These are phyloP conservation scores for Plasmodium cynomolgi DNA, from an alignment of 169 alveolate genomes.

Conservation along the genomic window DNA sequence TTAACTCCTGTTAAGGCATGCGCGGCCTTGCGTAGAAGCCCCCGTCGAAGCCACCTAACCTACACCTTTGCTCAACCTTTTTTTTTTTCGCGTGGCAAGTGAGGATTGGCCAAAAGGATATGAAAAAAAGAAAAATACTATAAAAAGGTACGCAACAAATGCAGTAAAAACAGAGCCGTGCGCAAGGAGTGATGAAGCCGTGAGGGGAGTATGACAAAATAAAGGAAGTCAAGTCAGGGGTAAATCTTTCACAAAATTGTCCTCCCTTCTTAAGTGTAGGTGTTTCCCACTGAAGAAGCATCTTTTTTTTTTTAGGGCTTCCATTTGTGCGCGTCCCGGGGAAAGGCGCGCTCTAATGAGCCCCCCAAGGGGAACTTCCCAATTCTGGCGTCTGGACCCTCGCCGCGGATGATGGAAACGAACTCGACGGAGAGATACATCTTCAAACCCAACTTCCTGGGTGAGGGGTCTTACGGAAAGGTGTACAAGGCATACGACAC, in stretches of 20 bases:
- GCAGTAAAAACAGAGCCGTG: neutral
- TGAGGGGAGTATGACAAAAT: neutral
- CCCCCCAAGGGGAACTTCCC: neutral
- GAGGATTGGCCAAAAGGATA: neutral
- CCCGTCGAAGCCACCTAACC: neutral
- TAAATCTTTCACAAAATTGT: neutral
- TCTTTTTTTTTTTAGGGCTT: neutral
- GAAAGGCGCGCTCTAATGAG: neutral
- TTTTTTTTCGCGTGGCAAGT: neutral
- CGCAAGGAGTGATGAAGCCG: neutral
- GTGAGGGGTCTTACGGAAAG: slow-evolving; percentile 98
- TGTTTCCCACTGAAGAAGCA: neutral
- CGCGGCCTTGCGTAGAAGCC: neutral
- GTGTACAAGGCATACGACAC: slow-evolving; percentile 94
- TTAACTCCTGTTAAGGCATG: neutral
- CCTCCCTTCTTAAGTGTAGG: neutral
- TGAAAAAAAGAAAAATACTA: too few relatives aligned
- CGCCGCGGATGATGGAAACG: slow-evolving; percentile 18
- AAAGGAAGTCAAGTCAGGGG: neutral
- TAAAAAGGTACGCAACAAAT: neutral
- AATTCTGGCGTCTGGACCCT: neutral
- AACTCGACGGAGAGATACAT: slow-evolving; percentile 78
- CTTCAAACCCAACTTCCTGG: slow-evolving; percentile 89
- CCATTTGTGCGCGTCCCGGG: neutral
- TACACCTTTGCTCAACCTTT: neutral